These are phyloP conservation scores for Tetrahymena borealis DNA, from an alignment of 73 alveolate species.

Conservation along the genomic window DNA sequence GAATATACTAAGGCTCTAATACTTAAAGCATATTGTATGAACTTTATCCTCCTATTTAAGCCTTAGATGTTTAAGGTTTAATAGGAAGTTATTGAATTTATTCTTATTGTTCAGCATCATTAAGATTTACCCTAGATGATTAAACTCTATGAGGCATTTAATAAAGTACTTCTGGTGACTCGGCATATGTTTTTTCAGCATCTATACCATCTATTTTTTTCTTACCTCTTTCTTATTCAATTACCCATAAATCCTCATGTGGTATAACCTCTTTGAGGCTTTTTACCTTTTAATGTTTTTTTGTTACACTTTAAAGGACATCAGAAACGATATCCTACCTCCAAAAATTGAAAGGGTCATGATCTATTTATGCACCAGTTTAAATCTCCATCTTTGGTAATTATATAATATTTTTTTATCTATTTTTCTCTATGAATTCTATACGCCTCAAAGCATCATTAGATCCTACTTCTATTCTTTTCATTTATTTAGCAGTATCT, in stretches of 20 bases:
- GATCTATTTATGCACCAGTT: background rate
- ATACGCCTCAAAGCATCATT: background rate
- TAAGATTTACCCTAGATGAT: background rate
- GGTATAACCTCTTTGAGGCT: background rate
- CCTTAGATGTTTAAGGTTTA: background rate
- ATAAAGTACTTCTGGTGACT: background rate
- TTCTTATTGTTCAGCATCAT: background rate
- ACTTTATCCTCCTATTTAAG: background rate
- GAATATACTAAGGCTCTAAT: background rate
- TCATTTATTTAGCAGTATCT: background rate
- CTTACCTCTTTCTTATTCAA: background rate
- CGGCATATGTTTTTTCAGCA: background rate
- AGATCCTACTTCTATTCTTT: background rate
- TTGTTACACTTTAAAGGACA: background rate
- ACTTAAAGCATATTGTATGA: background rate
- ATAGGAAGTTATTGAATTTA: background rate
- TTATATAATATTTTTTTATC: background rate
- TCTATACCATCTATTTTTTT: background rate
- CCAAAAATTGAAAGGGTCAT: background rate
- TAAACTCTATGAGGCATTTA: background rate
- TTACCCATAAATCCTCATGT: background rate
- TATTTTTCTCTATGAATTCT: background rate
- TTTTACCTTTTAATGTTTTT: background rate
- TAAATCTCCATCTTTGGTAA: background rate
- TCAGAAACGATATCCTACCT: background rate